Evolutionary conservation across 2,329 filamentous ascomycete genomes (phyloP).

Genomic region (Capronia coronata): DNA sequence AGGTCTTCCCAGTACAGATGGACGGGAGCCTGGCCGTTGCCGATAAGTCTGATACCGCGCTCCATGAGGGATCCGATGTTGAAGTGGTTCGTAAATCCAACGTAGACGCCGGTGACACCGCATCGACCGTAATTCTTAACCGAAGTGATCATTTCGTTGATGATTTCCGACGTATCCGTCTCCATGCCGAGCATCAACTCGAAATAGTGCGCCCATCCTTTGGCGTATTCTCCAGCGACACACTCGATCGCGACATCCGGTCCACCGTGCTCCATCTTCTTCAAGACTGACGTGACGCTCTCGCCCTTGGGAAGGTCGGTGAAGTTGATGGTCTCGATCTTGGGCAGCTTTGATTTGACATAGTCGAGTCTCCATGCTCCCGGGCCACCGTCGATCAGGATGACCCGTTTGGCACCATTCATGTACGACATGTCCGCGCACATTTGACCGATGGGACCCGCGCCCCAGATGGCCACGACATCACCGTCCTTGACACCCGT

Average conservation of each 20-base stretch:
- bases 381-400: slow-evolving; percentile 67
- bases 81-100: slow-evolving; percentile 68
- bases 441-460: slow-evolving; percentile 78
- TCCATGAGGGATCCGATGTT: slow-evolving; percentile 81
- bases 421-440: slow-evolving; percentile 59
- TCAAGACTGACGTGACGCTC: slow-evolving; percentile 64
- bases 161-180: slow-evolving; percentile 67
- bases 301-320: slow-evolving; percentile 54
- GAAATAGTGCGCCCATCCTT: slow-evolving; percentile 56
- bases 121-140: slow-evolving; percentile 57
- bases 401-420: slow-evolving; percentile 68
- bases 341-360: slow-evolving; percentile 57
- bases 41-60: slow-evolving; percentile 71
- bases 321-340: slow-evolving; percentile 65
- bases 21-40: slow-evolving; percentile 64
- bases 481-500: slow-evolving; percentile 73
- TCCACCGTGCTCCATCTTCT: slow-evolving; percentile 66
- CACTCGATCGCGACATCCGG: slow-evolving; percentile 70
- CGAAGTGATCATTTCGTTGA: slow-evolving; percentile 51
- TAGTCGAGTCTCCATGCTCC: slow-evolving; percentile 60
- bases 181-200: slow-evolving; percentile 61
- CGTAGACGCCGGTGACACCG: slow-evolving; percentile 68
- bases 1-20: slow-evolving; percentile 78
- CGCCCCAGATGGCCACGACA: slow-evolving; percentile 78
- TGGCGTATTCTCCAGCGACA: slow-evolving; percentile 57